A percentile compares a stretch with the other conserved stretches of the same genome.
phyloP scores from a whole-genome alignment of 2,329 filamentous ascomycete genomes.

The Leptographium radiaticola region DNA sequence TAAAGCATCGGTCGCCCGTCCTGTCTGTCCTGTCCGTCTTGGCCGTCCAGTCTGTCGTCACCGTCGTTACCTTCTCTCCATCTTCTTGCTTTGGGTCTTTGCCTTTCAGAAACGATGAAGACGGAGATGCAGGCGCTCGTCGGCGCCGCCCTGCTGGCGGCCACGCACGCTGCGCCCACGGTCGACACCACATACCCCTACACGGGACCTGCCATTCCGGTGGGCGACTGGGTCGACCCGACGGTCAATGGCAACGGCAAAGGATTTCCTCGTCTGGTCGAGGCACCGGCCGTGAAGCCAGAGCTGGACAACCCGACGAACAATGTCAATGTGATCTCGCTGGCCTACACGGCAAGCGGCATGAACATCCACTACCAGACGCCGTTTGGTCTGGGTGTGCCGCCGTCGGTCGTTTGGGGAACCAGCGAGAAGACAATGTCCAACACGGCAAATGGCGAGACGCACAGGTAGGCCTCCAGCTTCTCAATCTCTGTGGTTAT shows the following conservation, averaged over 20 bases:
- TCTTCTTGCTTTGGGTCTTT: too few relatives aligned
- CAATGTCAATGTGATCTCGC: slow-evolving; percentile 38
- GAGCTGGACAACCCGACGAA: slow-evolving; percentile 28
- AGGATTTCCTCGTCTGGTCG: slow-evolving; percentile 34
- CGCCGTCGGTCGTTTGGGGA: slow-evolving; percentile 31
- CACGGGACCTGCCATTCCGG: slow-evolving; percentile 31
- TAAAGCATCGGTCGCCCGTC: too few relatives aligned
- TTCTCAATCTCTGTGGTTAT: background rate
- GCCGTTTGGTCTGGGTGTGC: slow-evolving; percentile 33
- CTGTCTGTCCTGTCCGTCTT: too few relatives aligned
- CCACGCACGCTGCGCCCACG: background rate
- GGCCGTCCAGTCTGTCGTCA: too few relatives aligned
- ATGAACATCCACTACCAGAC: slow-evolving; percentile 41
- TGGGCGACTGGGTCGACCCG: slow-evolving; percentile 37
- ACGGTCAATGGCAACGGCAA: slow-evolving; percentile 38
- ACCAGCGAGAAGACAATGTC: slow-evolving; percentile 18
- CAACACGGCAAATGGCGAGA: slow-evolving; percentile 22
- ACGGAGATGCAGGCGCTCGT: background rate
- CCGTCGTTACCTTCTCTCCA: too few relatives aligned
- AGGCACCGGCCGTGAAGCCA: slow-evolving; percentile 35
- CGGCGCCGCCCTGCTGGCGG: slow-evolving; percentile 3
- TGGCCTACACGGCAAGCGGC: slow-evolving; percentile 32
- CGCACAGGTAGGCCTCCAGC: slow-evolving; percentile 17
- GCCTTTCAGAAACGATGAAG: slow-evolving; percentile 14
- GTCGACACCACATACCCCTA: slow-evolving; percentile 32